phyloP scores from a whole-genome alignment of 208 protist genomes.

The Trypanosoma conorhini region DNA sequence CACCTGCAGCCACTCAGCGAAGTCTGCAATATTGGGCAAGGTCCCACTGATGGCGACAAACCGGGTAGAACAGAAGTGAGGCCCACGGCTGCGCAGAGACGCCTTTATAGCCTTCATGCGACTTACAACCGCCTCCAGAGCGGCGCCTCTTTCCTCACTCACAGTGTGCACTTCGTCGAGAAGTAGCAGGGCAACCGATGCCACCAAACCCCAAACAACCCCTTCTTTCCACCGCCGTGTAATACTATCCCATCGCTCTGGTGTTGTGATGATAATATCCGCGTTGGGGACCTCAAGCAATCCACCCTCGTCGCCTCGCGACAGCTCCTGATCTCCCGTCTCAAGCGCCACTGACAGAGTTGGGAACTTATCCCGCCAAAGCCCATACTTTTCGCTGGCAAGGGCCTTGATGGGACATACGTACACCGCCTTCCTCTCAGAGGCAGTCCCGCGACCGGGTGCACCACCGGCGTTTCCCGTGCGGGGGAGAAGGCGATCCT shows the following conservation, averaged over 20 bases:
- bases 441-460: neutral
- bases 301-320: constrained; percentile 39
- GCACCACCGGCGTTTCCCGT: neutral
- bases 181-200: constrained; percentile 77
- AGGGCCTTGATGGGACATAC: constrained; percentile 93
- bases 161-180: constrained; percentile 95
- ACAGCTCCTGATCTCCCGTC: constrained; percentile 96
- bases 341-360: constrained; percentile 78
- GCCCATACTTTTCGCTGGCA: constrained; percentile 80
- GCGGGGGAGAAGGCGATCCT: constrained; percentile 32
- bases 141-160: constrained; percentile 89
- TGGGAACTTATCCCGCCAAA: constrained; percentile 79
- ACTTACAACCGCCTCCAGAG: constrained; percentile 91
- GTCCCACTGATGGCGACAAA: constrained; percentile 93
- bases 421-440: constrained; percentile 80
- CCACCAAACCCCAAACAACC: constrained; percentile 66
- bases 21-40: constrained; percentile 91
- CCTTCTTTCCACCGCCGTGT: constrained; percentile 90
- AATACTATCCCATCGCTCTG: constrained; percentile 94
- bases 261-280: constrained; percentile 92
- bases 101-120: constrained; percentile 86
- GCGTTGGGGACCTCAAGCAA: constrained; percentile 44
- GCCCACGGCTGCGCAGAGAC: constrained; percentile 9
- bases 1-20: constrained; percentile 89
- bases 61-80: constrained; percentile 33